phyloP scores from a whole-genome alignment of 106 monocot species.

The Allium cepa region DNA sequence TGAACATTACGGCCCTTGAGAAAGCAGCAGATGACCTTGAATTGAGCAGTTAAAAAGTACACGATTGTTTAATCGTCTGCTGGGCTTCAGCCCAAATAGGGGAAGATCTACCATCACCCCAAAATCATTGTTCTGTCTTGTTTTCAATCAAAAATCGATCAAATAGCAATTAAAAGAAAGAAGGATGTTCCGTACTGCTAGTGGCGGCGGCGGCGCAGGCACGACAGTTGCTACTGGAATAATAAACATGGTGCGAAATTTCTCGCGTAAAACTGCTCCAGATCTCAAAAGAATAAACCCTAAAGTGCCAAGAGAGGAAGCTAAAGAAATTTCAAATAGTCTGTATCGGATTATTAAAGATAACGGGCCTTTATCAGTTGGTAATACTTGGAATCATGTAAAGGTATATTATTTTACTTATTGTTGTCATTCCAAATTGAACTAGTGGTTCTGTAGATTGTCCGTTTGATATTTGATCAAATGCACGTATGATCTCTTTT shows the following conservation, averaged over 20 bases:
- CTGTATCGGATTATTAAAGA: constrained; percentile 70
- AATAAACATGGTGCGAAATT: constrained; percentile 37
- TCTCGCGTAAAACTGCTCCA: constrained; percentile 50
- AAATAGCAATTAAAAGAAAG: neutral
- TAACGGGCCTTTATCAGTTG: constrained; percentile 71
- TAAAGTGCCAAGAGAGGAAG: constrained; percentile 89
- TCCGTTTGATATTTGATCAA: neutral
- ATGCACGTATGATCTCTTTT: neutral
- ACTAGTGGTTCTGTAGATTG: neutral
- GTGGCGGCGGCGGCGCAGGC: constrained; percentile 23
- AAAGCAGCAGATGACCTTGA: too few species aligned
- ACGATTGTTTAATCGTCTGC: too few species aligned
- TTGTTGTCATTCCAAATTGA: neutral
- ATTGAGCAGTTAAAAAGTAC: too few species aligned
- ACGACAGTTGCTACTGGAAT: constrained; percentile 8
- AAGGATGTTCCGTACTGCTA: constrained; percentile 33
- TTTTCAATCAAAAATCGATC: neutral
- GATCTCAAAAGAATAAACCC: constrained; percentile 67
- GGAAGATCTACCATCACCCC: too few species aligned
- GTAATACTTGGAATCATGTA: constrained; percentile 71
- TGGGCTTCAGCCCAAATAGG: too few species aligned
- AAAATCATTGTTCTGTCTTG: too few species aligned
- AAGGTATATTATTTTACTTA: constrained; percentile 33
- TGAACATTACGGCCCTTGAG: too few species aligned
- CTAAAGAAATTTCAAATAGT: constrained; percentile 45